A percentile compares a stretch with the other conserved stretches of the same genome.
phyloP scores from a whole-genome alignment of 169 alveolate genomes.

The Eimeria brunetti region DNA sequence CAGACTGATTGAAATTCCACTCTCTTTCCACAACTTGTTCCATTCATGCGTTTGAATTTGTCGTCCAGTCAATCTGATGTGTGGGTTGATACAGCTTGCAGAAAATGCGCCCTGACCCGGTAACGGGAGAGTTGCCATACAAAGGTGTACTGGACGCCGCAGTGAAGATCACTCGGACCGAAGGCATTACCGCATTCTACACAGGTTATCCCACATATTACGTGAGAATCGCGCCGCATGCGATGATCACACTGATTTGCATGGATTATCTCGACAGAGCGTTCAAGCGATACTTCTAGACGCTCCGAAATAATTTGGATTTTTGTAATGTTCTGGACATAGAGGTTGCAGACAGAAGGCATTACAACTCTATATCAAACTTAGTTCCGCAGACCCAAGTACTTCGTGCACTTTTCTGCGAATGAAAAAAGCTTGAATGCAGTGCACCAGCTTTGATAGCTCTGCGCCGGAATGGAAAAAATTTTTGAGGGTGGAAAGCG shows the following conservation, averaged over 20 bases:
- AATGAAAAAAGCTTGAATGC: not conserved
- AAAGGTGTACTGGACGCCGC: slow-evolving; percentile 86
- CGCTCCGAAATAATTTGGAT: not conserved
- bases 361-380: not conserved
- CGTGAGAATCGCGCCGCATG: slow-evolving; percentile 97
- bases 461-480: not conserved
- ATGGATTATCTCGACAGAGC: slow-evolving; percentile 87
- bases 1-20: not conserved
- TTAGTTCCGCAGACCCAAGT: not conserved
- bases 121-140: slow-evolving; percentile 91
- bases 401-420: not conserved
- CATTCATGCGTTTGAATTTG: not conserved
- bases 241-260: slow-evolving; percentile 93
- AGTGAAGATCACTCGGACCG: slow-evolving; percentile 88
- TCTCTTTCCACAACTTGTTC: not conserved
- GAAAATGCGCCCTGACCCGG: slow-evolving; percentile 87
- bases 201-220: slow-evolving; percentile 96
- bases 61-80: not conserved
- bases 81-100: slow-evolving; percentile 59
- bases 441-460: not conserved
- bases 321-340: not conserved
- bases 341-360: not conserved
- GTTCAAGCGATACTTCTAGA: slow-evolving; percentile 48
- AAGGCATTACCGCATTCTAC: slow-evolving; percentile 94
- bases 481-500: not conserved